A percentile compares a stretch with the other conserved stretches of the same genome.
phyloP scores from a whole-genome alignment of 2,329 filamentous ascomycete species.

The Geosmithia putterillii region DNA sequence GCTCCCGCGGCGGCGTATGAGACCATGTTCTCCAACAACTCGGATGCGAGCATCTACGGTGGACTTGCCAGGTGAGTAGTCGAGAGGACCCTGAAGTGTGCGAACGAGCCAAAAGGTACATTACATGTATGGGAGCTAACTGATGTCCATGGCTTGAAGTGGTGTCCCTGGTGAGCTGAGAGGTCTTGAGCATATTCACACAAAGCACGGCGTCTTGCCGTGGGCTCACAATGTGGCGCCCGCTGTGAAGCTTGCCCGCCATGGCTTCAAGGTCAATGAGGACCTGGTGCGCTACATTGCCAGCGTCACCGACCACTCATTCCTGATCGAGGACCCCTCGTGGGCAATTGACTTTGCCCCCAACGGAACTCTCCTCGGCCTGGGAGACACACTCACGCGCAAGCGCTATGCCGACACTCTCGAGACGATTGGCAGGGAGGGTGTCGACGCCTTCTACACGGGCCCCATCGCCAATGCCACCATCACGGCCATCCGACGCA shows the following conservation, averaged over 20 bases:
- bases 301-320: constrained; percentile 35
- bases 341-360: constrained; percentile 84
- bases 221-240: constrained; percentile 60
- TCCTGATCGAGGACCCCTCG: constrained; percentile 55
- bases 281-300: constrained; percentile 64
- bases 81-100: neutral
- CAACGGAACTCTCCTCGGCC: constrained; percentile 48
- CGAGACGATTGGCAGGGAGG: constrained; percentile 53
- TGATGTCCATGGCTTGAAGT: too few relatives aligned
- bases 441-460: constrained; percentile 56
- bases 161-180: constrained; percentile 60
- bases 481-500: constrained; percentile 48
- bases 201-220: constrained; percentile 47
- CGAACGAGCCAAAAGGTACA: constrained; percentile 5
- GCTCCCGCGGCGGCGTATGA: constrained; percentile 68
- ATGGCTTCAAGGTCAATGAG: constrained; percentile 58
- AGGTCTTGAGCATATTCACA: constrained; percentile 63
- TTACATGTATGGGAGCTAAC: too few relatives aligned
- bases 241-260: constrained; percentile 57
- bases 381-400: constrained; percentile 65
- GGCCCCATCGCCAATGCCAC: constrained; percentile 59
- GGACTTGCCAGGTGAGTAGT: constrained; percentile 53
- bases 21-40: constrained; percentile 69
- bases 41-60: constrained; percentile 48
- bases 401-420: constrained; percentile 65